These are phyloP conservation scores for Coemansia sp. DNA, from an alignment of 192 early-diverging fungal genomes.

Conservation along the genomic window DNA sequence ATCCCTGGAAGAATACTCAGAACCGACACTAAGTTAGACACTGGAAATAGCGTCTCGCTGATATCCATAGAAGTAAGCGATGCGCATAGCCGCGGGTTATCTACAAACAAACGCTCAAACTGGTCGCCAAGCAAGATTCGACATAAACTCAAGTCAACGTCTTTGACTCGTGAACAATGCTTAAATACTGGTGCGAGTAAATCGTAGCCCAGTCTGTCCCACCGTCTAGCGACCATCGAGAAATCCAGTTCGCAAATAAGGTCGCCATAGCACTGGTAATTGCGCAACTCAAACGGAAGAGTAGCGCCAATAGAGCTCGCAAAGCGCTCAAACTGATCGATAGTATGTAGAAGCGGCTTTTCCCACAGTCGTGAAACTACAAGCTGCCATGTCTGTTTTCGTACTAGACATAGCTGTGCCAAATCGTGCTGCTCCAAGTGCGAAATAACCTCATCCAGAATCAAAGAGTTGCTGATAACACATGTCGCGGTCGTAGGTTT, in stretches of 20 bases:
- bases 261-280: constrained; percentile 15
- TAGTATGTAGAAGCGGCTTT: not conserved
- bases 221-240: constrained; percentile 27
- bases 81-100: constrained; percentile 7
- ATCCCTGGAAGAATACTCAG: constrained; percentile 11
- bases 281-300: constrained; percentile 12
- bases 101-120: constrained; percentile 7
- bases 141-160: constrained; percentile 30
- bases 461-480: constrained; percentile 9
- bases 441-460: not conserved
- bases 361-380: constrained; percentile 20
- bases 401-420: not conserved
- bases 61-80: constrained; percentile 14
- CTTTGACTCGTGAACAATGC: not conserved
- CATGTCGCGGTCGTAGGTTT: not conserved
- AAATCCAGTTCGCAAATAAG: constrained; percentile 24
- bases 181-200: constrained; percentile 14
- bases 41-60: constrained; percentile 18
- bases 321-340: constrained; percentile 15
- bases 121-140: constrained; percentile 9
- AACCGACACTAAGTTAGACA: not conserved
- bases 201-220: constrained; percentile 24
- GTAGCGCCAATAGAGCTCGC: not conserved
- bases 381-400: constrained; percentile 22
- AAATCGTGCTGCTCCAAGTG: constrained; percentile 4